Evolutionary conservation across 768 basidiomycete species (phyloP).

Genomic region (Neoboletus brunneissimus): DNA sequence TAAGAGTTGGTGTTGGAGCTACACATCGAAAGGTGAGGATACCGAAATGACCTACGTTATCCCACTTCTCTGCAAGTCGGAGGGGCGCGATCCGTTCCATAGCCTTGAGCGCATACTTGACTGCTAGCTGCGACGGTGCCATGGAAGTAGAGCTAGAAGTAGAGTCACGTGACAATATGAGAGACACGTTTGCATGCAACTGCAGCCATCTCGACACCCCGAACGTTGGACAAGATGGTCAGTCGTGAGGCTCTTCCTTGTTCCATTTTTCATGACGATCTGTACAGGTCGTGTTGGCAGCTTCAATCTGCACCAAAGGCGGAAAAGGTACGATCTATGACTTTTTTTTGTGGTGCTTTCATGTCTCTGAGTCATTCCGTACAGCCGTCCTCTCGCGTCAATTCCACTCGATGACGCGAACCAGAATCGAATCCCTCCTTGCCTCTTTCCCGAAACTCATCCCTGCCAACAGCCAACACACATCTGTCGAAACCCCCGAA

Average conservation of each 20-base stretch:
- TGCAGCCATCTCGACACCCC: not conserved
- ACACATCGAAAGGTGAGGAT: constrained; percentile 1
- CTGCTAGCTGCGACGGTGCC: constrained; percentile 13
- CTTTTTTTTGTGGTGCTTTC: not conserved
- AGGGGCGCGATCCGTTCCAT: constrained; percentile 89
- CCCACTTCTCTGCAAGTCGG: constrained; percentile 85
- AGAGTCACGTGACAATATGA: constrained; percentile 18
- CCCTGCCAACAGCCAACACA: constrained; percentile 91
- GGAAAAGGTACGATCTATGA: constrained; percentile 75
- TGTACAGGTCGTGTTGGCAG: constrained; percentile 82
- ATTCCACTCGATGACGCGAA: constrained; percentile 88
- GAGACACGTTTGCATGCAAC: constrained; percentile 13
- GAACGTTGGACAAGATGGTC: constrained; percentile 20
- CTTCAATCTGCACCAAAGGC: constrained; percentile 92
- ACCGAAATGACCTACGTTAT: constrained; percentile 66
- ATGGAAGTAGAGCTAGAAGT: not conserved
- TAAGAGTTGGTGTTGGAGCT: constrained; percentile 3
- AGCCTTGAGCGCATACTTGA: constrained; percentile 54
- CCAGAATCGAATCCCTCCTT: constrained; percentile 92
- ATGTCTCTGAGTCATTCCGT: not conserved
- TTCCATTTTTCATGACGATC: constrained; percentile 2
- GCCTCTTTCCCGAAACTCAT: constrained; percentile 98
- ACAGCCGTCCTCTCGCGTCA: constrained; percentile 94
- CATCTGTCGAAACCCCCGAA: constrained; percentile 92
- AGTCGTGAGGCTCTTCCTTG: not conserved